A percentile compares a stretch with the other conserved stretches of the same genome.
These are phyloP conservation scores for Penicillium hesseltinei DNA, from an alignment of 2,329 filamentous ascomycete species.

Conservation along the genomic window DNA sequence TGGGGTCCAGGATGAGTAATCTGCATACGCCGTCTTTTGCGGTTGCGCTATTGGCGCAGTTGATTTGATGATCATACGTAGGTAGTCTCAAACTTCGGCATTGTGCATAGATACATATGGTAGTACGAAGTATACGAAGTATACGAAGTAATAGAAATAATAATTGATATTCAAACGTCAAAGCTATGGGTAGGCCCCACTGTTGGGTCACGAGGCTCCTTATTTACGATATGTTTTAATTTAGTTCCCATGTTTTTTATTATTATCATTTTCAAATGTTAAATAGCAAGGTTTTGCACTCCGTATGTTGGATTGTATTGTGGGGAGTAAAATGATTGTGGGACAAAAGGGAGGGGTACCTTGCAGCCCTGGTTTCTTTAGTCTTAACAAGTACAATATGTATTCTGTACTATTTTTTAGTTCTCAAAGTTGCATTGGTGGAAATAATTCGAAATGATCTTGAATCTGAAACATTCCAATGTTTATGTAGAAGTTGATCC, in stretches of 20 bases:
- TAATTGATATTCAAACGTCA: background rate
- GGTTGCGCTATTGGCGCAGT: background rate
- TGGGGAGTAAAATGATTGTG: slow-evolving; percentile 6
- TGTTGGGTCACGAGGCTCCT: background rate
- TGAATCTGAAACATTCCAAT: background rate
- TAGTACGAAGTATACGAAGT: no score
- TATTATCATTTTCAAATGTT: background rate
- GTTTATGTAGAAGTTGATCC: no score
- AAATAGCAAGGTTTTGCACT: no score
- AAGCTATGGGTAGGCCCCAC: background rate
- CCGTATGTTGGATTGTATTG: background rate
- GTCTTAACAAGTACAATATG: background rate
- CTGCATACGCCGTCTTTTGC: background rate
- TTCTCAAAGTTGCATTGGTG: background rate
- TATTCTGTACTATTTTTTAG: background rate
- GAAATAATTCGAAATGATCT: background rate
- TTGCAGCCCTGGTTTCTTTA: background rate
- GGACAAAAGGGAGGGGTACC: background rate
- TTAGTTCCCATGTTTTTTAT: background rate
- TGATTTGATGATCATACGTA: background rate
- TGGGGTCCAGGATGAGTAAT: slow-evolving; percentile 1
- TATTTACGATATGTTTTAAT: background rate
- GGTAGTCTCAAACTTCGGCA: background rate
- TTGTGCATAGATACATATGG: background rate
- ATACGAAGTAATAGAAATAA: background rate